Evolutionary conservation across 2,329 filamentous ascomycete species (phyloP), one percentile per base, ranked within the genome.

Genomic region (Exophiala sp.): DNA sequence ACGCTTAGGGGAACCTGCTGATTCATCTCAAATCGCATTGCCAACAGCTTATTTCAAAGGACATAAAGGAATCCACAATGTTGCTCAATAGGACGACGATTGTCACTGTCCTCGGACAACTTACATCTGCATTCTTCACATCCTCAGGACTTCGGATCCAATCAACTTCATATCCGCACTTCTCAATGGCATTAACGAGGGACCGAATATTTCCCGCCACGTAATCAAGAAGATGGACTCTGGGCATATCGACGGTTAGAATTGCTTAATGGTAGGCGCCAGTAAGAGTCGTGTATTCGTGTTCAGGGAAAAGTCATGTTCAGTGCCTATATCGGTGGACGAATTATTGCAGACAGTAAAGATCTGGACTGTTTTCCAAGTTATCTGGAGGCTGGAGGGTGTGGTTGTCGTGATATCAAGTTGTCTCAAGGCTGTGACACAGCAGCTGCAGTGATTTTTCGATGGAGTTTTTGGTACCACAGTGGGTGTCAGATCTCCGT

Each of bases 131-230:
- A 61, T 83, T 82, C 55, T 81, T 73, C 47, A 98, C 81, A 69
- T 97, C 89, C 61, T 86, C 82, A 3, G 93, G 93, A 27, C 82
- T 82, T 62, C 78, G 85, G 60, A 98, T 78, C 93, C 91, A 97
- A 73, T 93, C 86, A 40, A 98, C 88, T 38, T 86, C 80, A 68
- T 91, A 97, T 55, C 93, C 93, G 52, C 91, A 79, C 70, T 93
- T 95, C 69, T 98, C 91, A 64, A 98, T 95, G 62, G 91, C 93
- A 75, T 98, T 98, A 66, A 62, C 91, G 63, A 98, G 80, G 57
- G 90, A 96, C 58, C 91, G 85, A 62, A 98, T 83, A 69, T 98
- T 98, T 65, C 93, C 93, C 55, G 93, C 91, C 59, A 96, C 91
- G 68, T 96, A 97, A 73, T 97, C 81, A 46, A 84, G 74, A 30